phyloP scores from a whole-genome alignment of 495 filamentous ascomycete species.

The Aspergillus mulundensis region DNA sequence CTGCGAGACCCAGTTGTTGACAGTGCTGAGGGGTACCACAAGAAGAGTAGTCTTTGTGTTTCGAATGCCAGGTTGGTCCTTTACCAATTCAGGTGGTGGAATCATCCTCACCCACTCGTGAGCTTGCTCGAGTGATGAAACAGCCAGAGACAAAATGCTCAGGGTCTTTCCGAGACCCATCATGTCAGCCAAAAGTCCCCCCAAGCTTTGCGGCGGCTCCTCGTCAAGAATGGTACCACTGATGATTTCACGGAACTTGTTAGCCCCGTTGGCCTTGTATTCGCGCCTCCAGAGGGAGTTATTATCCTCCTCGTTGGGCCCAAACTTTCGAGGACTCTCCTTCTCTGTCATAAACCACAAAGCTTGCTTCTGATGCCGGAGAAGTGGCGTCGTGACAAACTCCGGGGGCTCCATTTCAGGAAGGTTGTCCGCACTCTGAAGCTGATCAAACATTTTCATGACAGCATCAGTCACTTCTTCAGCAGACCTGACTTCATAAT shows the following conservation, averaged over 20 bases:
- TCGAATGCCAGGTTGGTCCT: slow-evolving; percentile 44
- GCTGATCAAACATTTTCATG: slow-evolving; percentile 79
- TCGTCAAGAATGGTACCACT: slow-evolving; percentile 60
- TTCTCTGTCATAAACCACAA: slow-evolving; percentile 83
- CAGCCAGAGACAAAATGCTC: slow-evolving; percentile 75
- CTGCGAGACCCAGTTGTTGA: slow-evolving; percentile 90
- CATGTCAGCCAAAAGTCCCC: slow-evolving; percentile 94
- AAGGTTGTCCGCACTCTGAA: slow-evolving; percentile 68
- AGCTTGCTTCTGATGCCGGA: slow-evolving; percentile 88
- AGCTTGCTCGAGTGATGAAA: slow-evolving; percentile 57
- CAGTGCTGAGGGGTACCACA: slow-evolving; percentile 82
- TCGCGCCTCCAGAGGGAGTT: slow-evolving; percentile 72
- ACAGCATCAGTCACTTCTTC: slow-evolving; percentile 86
- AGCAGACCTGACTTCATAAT: slow-evolving; percentile 58
- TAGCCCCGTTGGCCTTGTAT: slow-evolving; percentile 46
- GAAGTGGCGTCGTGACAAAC: slow-evolving; percentile 62
- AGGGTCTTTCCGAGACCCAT: slow-evolving; percentile 97
- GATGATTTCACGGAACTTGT: slow-evolving; percentile 74
- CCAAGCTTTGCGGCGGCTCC: slow-evolving; percentile 67
- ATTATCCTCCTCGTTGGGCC: slow-evolving; percentile 51
- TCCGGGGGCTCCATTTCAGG: slow-evolving; percentile 66
- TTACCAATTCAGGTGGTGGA: slow-evolving; percentile 28
- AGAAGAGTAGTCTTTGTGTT: slow-evolving; percentile 82
- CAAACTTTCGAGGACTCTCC: slow-evolving; percentile 59
- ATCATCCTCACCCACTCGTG: slow-evolving; percentile 43